These are phyloP conservation scores for Rhizodiscina lignyota DNA, from an alignment of 495 filamentous ascomycete genomes.

Conservation along the genomic window DNA sequence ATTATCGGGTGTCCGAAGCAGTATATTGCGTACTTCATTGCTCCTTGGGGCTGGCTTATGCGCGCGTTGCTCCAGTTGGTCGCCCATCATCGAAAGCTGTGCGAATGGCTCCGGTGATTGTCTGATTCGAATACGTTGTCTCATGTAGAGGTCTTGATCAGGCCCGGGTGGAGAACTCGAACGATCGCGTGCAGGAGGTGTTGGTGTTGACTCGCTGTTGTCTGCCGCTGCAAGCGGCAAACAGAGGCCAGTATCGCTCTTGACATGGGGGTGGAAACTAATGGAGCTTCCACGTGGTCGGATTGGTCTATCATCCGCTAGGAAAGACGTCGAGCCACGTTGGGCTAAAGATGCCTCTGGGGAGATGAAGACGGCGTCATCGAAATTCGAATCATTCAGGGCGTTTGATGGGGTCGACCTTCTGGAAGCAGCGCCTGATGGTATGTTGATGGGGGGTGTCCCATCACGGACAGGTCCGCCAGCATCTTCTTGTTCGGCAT, in stretches of 20 bases:
- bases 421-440: neutral
- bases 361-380: neutral
- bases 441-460: neutral
- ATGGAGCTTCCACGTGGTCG: slow-evolving; percentile 15
- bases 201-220: slow-evolving; percentile 15
- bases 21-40: slow-evolving; percentile 11
- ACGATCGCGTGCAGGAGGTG: neutral
- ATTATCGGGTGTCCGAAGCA: slow-evolving; percentile 14
- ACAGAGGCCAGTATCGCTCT: slow-evolving; percentile 21
- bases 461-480: neutral
- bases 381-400: neutral
- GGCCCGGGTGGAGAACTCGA: neutral
- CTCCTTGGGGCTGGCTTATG: neutral
- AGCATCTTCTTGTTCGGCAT: slow-evolving; percentile 1
- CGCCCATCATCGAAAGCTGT: slow-evolving; percentile 1
- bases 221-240: slow-evolving; percentile 16
- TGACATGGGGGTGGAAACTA: slow-evolving; percentile 24
- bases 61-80: neutral
- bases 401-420: neutral
- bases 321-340: neutral
- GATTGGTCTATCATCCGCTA: neutral
- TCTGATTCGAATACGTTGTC: neutral
- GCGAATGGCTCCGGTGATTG: slow-evolving; percentile 1
- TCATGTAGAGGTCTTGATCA: neutral
- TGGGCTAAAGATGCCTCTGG: neutral